A percentile compares a stretch with the other conserved stretches of the same genome.
phyloP scores from a whole-genome alignment of 2,329 filamentous ascomycete species.

The Allantophomopsis lycopodina region DNA sequence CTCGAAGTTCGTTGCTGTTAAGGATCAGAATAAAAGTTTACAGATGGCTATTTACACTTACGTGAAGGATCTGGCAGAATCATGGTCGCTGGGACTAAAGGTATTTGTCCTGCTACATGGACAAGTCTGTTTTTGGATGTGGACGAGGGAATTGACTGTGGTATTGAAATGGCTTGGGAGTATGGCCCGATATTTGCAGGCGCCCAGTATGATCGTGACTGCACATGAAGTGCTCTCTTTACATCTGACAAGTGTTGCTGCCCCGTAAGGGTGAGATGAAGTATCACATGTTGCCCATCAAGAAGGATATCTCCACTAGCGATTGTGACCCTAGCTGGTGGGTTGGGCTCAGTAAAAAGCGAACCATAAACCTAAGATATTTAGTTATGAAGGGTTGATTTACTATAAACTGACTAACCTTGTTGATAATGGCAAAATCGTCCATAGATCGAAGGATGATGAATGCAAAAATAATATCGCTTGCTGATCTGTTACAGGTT shows the following conservation, averaged over 20 bases:
- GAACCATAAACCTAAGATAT: slow-evolving; percentile 45
- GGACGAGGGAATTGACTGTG: slow-evolving; percentile 15
- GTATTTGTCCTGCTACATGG: slow-evolving; percentile 81
- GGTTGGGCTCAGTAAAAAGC: slow-evolving; percentile 66
- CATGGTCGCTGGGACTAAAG: slow-evolving; percentile 74
- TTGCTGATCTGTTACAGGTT: slow-evolving; percentile 16
- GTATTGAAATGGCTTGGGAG: slow-evolving; percentile 66
- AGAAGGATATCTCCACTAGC: slow-evolving; percentile 60
- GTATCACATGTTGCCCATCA: slow-evolving; percentile 39
- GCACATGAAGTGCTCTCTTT: slow-evolving; percentile 68
- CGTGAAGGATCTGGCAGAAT: slow-evolving; percentile 24
- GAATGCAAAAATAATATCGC: slow-evolving; percentile 37
- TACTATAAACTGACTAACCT: slow-evolving; percentile 9
- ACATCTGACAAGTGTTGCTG: slow-evolving; percentile 11
- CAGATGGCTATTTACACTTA: not conserved
- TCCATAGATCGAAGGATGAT: slow-evolving; percentile 69
- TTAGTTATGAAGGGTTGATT: too few species aligned
- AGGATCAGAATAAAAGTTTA: not conserved
- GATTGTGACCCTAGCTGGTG: slow-evolving; percentile 74
- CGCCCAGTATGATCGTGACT: slow-evolving; percentile 91
- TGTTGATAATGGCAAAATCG: slow-evolving; percentile 65
- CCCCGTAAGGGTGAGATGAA: slow-evolving; percentile 33
- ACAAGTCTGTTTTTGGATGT: slow-evolving; percentile 22
- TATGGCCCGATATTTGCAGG: slow-evolving; percentile 96
- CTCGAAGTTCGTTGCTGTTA: slow-evolving; percentile 4